These are phyloP conservation scores for Phytophthora agathidicida DNA, from an alignment of 352 stramenopile genomes.

Conservation along the genomic window DNA sequence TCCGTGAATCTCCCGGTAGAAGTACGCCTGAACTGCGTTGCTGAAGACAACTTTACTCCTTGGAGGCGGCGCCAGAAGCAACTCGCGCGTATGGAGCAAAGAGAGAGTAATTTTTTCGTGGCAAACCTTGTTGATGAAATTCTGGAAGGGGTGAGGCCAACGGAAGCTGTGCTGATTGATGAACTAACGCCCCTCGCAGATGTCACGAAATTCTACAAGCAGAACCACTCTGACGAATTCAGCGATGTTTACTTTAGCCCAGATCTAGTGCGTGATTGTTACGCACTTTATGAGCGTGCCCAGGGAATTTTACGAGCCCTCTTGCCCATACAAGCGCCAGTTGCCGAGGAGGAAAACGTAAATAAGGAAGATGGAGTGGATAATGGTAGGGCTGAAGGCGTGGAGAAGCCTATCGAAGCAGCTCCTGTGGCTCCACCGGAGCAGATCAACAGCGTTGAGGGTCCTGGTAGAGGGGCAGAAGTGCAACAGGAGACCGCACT, in stretches of 20 bases:
- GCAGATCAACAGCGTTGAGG: not conserved
- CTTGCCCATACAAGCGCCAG: not conserved
- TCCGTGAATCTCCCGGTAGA: slow-evolving; percentile 20
- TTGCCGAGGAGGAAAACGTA: slow-evolving; percentile 1
- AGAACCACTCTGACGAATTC: slow-evolving; percentile 26
- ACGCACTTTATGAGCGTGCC: slow-evolving; percentile 36
- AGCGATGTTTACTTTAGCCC: slow-evolving; percentile 49
- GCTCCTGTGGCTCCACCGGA: not conserved
- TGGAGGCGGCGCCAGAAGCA: slow-evolving; percentile 29
- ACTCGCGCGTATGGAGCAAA: slow-evolving; percentile 14
- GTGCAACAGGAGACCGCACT: not conserved
- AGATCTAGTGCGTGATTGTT: slow-evolving; percentile 22
- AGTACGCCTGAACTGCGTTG: slow-evolving; percentile 59
- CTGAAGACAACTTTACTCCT: slow-evolving; percentile 66
- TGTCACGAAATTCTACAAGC: slow-evolving; percentile 41
- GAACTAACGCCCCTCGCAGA: slow-evolving; percentile 32
- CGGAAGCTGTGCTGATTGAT: slow-evolving; percentile 31
- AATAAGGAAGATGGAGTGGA: slow-evolving; percentile 4
- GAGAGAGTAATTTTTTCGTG: slow-evolving; percentile 51
- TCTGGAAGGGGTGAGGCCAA: slow-evolving; percentile 38
- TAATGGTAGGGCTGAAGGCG: not conserved
- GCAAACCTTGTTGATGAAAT: slow-evolving; percentile 65
- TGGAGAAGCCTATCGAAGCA: not conserved
- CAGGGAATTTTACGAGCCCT: slow-evolving; percentile 17
- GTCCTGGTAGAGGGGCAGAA: not conserved